phyloP scores from a whole-genome alignment of 164 flowering plant genomes.

The Cinnamomum chago region DNA sequence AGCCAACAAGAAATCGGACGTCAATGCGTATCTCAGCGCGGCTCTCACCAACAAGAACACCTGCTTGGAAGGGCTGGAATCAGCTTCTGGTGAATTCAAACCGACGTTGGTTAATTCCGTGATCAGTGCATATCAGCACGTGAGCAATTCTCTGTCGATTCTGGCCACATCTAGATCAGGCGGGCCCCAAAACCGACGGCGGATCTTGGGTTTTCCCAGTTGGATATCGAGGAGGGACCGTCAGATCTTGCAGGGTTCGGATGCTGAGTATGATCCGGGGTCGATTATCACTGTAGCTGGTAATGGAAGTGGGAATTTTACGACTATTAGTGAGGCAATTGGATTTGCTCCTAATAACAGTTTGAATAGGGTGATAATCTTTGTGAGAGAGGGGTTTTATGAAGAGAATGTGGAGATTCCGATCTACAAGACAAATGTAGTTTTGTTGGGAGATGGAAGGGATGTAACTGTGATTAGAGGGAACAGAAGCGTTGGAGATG shows the following conservation, averaged over 20 bases:
- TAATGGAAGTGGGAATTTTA: slow-evolving; percentile 84
- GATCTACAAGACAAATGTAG: slow-evolving; percentile 61
- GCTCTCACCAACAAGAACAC: slow-evolving; percentile 88
- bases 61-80: slow-evolving; percentile 73
- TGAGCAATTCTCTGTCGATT: slow-evolving; percentile 66
- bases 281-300: slow-evolving; percentile 52
- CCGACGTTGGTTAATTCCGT: slow-evolving; percentile 36
- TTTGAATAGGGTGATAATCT: slow-evolving; percentile 41
- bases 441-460: slow-evolving; percentile 70
- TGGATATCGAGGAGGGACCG: slow-evolving; percentile 46
- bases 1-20: slow-evolving; percentile 36
- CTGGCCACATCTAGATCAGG: slow-evolving; percentile 22
- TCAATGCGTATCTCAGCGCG: slow-evolving; percentile 66
- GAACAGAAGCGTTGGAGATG: slow-evolving; percentile 60
- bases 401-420: slow-evolving; percentile 72
- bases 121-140: slow-evolving; percentile 42
- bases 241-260: slow-evolving; percentile 35
- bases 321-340: slow-evolving; percentile 58
- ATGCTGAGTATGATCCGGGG: slow-evolving; percentile 38
- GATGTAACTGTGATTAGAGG: slow-evolving; percentile 62
- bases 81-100: slow-evolving; percentile 61
- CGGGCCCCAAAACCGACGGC: slow-evolving; percentile 29
- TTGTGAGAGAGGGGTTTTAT: slow-evolving; percentile 59
- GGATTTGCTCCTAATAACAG: slow-evolving; percentile 71
- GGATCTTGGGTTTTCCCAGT: slow-evolving; percentile 36